A percentile compares a stretch with the other conserved stretches of the same genome.
Conservation (phyloP, 2,329 filamentous ascomycete species). For the Tolypocladium endophyticum region DNA sequence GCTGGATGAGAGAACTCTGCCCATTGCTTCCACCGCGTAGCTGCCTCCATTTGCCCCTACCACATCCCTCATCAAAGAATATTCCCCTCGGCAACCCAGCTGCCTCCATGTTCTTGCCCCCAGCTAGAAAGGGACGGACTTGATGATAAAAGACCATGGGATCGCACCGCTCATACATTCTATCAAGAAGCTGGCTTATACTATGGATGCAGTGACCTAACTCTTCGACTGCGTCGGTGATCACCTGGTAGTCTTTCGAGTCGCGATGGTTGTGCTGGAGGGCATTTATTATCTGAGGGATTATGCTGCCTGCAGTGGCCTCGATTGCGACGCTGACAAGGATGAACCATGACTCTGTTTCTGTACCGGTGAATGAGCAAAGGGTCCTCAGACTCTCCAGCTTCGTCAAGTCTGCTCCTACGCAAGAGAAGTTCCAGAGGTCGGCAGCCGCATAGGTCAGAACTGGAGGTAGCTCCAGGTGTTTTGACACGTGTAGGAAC, state of each 20-base stretch:
- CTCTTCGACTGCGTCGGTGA: conserved; percentile 52
- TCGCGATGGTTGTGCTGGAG: conserved; percentile 50
- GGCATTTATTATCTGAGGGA: conserved; percentile 69
- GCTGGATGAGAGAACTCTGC: conserved; percentile 85
- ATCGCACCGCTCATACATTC: conserved; percentile 85
- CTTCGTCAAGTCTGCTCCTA: conserved; percentile 42
- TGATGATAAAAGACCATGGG: conserved; percentile 81
- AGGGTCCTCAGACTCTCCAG: conserved; percentile 63
- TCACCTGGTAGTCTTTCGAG: conserved; percentile 44
- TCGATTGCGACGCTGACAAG: conserved; percentile 86
- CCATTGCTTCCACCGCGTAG: conserved; percentile 92
- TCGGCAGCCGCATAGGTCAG: conserved; percentile 80
- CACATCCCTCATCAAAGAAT: conserved; percentile 67
- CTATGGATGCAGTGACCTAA: conserved; percentile 59
- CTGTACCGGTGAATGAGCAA: conserved; percentile 77
- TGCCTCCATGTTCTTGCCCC: conserved; percentile 83
- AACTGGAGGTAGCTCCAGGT: conserved; percentile 74
- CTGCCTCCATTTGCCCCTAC: conserved; percentile 57
- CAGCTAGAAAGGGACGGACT: conserved; percentile 80
- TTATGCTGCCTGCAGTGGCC: conserved; percentile 61
- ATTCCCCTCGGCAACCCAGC: conserved; percentile 77
- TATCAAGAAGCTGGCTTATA: conserved; percentile 55
- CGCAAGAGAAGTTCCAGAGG: conserved; percentile 78
- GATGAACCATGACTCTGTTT: conserved; percentile 93
- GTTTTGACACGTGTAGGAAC: conserved; percentile 58